Percentiles rank a stretch among this genome's conserved stretches.
Evolutionary conservation across 1,284 basidiomycete species (phyloP).

Genomic region (Trichosporon sp.): DNA sequence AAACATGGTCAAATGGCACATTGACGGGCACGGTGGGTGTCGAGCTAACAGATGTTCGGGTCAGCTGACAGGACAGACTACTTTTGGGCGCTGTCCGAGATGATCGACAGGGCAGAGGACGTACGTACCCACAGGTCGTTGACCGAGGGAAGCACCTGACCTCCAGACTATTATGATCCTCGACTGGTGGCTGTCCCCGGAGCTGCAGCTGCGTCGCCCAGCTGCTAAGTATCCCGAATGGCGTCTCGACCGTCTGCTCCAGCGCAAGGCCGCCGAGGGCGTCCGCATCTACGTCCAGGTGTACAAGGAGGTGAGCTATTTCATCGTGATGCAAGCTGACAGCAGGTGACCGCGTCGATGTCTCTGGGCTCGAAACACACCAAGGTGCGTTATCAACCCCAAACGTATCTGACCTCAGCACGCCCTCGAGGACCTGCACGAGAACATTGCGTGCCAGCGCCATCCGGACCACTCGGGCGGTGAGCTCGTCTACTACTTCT

Average conservation of each 20-base stretch:
- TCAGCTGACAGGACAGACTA: constrained; percentile 63
- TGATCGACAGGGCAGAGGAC: constrained; percentile 66
- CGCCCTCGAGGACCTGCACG: constrained; percentile 76
- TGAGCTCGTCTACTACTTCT: constrained; percentile 57
- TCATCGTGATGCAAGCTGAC: constrained; percentile 19
- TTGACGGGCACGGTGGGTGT: constrained; percentile 71
- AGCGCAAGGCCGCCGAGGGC: constrained; percentile 84
- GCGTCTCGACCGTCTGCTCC: constrained; percentile 78
- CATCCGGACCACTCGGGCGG: constrained; percentile 85
- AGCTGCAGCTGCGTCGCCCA: constrained; percentile 86
- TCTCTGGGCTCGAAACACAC: constrained; percentile 80
- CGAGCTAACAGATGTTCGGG: background rate
- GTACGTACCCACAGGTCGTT: constrained; percentile 28
- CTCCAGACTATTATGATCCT: constrained; percentile 67
- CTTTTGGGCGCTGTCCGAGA: constrained; percentile 87
- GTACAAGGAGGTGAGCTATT: constrained; percentile 71
- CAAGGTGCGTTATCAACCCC: constrained; percentile 61
- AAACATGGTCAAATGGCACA: constrained; percentile 86
- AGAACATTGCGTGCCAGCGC: constrained; percentile 81
- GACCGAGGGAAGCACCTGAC: constrained; percentile 23
- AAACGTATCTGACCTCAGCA: constrained; percentile 58
- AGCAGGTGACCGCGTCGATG: constrained; percentile 83
- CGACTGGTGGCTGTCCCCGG: constrained; percentile 87
- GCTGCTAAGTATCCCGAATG: constrained; percentile 78
- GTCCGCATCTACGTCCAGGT: constrained; percentile 86